phyloP scores from a whole-genome alignment of 1,139 yeast species.

The Protomyces macrosporus region DNA sequence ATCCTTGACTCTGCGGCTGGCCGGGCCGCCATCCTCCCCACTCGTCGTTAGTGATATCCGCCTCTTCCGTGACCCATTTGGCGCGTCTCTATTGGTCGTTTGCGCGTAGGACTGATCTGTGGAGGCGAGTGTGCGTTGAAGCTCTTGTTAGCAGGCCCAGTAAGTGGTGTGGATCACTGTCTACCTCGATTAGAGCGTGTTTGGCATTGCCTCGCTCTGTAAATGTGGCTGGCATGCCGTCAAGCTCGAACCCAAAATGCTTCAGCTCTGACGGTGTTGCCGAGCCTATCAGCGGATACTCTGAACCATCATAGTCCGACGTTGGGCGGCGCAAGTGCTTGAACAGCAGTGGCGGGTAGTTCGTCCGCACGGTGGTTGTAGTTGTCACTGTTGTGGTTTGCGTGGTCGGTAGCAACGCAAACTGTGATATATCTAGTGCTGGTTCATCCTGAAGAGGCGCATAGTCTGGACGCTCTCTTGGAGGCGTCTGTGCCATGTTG shows the following conservation, averaged over 20 bases:
- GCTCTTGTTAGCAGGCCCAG: no score
- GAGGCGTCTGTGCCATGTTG: neutral
- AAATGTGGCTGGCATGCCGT: slow-evolving; percentile 33
- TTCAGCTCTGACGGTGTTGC: slow-evolving; percentile 38
- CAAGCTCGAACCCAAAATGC: slow-evolving; percentile 35
- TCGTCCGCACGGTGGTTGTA: slow-evolving; percentile 33
- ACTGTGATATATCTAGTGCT: neutral
- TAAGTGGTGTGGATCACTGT: no score
- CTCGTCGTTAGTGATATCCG: no score
- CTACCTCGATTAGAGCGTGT: slow-evolving; percentile 33
- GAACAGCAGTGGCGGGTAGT: slow-evolving; percentile 32
- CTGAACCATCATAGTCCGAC: slow-evolving; percentile 24
- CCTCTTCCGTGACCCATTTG: no score
- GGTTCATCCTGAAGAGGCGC: neutral
- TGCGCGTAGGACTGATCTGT: neutral
- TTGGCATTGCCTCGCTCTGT: slow-evolving; percentile 27
- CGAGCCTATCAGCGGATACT: slow-evolving; percentile 37
- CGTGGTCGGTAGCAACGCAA: slow-evolving; percentile 31
- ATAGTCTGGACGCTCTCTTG: neutral
- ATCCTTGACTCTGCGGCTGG: no score
- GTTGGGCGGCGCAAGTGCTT: slow-evolving; percentile 27
- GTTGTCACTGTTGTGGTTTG: slow-evolving; percentile 33
- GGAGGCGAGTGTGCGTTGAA: neutral
- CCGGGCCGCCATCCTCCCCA: no score
- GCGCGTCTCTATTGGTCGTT: no score